These are phyloP conservation scores for Barnettozyma siamensis DNA, from an alignment of 805 yeast genomes.

Conservation along the genomic window DNA sequence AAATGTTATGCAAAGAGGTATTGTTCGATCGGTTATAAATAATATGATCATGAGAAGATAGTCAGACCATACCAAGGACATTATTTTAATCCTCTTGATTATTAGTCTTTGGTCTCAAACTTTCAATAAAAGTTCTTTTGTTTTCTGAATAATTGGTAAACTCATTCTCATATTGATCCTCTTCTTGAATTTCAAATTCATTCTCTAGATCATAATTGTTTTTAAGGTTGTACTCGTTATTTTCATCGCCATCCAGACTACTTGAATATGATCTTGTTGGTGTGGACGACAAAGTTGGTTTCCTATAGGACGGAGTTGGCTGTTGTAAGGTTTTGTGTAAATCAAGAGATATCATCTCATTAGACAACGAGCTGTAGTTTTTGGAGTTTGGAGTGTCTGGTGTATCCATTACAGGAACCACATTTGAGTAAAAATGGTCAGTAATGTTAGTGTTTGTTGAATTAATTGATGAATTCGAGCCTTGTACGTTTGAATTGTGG, in stretches of 20 bases:
- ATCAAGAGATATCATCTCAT: slow-evolving; percentile 13
- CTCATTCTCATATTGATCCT: slow-evolving; percentile 40
- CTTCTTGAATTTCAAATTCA: slow-evolving; percentile 33
- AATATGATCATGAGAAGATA: not conserved
- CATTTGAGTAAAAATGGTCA: slow-evolving; percentile 21
- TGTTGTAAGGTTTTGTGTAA: slow-evolving; percentile 22
- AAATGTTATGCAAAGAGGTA: too few relatives aligned
- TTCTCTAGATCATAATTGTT: slow-evolving; percentile 29
- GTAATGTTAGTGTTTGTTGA: slow-evolving; percentile 23
- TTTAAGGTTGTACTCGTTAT: slow-evolving; percentile 25
- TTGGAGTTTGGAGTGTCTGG: slow-evolving; percentile 5
- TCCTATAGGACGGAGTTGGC: slow-evolving; percentile 22
- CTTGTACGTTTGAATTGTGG: slow-evolving; percentile 16
- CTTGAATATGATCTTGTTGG: slow-evolving; percentile 12
- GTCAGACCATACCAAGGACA: too few relatives aligned
- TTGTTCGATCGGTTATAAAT: not conserved
- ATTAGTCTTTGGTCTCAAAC: slow-evolving; percentile 33
- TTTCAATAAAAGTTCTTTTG: slow-evolving; percentile 35
- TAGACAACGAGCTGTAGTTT: slow-evolving; percentile 5
- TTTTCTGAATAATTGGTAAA: slow-evolving; percentile 40
- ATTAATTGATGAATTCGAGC: slow-evolving; percentile 20
- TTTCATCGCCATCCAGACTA: slow-evolving; percentile 11
- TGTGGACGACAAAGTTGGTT: slow-evolving; percentile 3
- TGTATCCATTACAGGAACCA: slow-evolving; percentile 22
- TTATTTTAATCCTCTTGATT: slow-evolving; percentile 3